Conservation (phyloP, 176 grass and related monocot species). For the Thalia dealbata region DNA sequence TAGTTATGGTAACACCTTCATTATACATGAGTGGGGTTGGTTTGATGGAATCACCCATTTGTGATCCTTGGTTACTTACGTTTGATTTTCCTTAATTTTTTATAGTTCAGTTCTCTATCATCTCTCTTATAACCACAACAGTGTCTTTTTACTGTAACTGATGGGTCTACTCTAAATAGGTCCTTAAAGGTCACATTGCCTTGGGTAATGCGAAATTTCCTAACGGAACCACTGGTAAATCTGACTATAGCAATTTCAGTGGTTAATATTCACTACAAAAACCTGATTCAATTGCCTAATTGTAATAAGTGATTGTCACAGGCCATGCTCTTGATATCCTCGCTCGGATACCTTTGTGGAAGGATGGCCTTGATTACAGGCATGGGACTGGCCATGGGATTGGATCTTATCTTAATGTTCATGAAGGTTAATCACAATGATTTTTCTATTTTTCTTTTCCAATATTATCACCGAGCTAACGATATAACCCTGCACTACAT, state of each 20-base stretch:
- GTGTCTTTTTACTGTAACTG: not conserved
- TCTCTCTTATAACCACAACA: not conserved
- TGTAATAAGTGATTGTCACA: conserved; percentile 16
- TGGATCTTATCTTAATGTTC: conserved; percentile 89
- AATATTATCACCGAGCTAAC: conserved; percentile 18
- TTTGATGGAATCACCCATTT: no score
- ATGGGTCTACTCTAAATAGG: conserved; percentile 35
- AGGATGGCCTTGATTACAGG: conserved; percentile 79
- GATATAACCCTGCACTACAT: not conserved
- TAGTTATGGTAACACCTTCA: no score
- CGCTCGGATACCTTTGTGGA: conserved; percentile 72
- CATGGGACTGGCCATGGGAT: conserved; percentile 98
- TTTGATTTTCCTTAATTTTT: not conserved
- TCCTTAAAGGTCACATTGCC: conserved; percentile 80
- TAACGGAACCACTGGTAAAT: conserved; percentile 86
- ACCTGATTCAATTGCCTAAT: not conserved
- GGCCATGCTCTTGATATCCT: conserved; percentile 94
- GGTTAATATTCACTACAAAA: not conserved
- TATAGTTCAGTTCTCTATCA: not conserved
- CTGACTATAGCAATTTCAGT: not conserved
- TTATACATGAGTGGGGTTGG: no score
- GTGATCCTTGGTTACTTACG: not conserved
- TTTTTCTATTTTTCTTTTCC: conserved; percentile 17
- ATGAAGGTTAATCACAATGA: conserved; percentile 53
- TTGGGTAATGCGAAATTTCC: conserved; percentile 66